Evolutionary conservation across 345 rosid species (phyloP).

Genomic region (Melaleuca quinquenervia): DNA sequence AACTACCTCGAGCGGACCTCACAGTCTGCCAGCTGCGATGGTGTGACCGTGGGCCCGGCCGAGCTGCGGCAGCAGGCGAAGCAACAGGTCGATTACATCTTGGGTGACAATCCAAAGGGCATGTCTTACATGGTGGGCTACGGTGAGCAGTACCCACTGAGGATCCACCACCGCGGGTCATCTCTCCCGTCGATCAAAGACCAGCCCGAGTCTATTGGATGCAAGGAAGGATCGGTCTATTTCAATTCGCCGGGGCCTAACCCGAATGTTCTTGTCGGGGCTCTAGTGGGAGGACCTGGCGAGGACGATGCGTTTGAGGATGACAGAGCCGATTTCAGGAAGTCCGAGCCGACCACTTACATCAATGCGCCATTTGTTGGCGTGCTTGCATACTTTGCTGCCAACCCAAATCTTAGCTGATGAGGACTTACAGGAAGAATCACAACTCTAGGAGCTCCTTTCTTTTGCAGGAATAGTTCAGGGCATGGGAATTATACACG

Average conservation of each 20-base stretch:
- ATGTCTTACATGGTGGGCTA: constrained; percentile 94
- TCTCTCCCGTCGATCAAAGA: constrained; percentile 63
- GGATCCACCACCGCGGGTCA: constrained; percentile 91
- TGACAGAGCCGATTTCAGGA: constrained; percentile 56
- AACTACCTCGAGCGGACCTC: constrained; percentile 57
- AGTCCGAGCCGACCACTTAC: constrained; percentile 89
- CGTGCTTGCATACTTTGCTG: constrained; percentile 81
- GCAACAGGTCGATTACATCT: constrained; percentile 76
- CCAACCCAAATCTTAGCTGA: constrained; percentile 43
- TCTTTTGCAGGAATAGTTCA: constrained; percentile 2
- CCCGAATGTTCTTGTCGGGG: constrained; percentile 65
- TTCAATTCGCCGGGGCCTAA: constrained; percentile 62
- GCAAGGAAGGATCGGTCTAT: constrained; percentile 69
- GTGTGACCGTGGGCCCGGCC: constrained; percentile 26
- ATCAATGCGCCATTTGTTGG: constrained; percentile 97
- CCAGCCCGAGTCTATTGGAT: constrained; percentile 48
- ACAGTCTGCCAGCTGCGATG: constrained; percentile 60
- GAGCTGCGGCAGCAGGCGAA: constrained; percentile 72
- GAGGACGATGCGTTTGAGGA: constrained; percentile 65
- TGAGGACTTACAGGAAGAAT: neutral
- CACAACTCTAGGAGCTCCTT: neutral
- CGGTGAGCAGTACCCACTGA: constrained; percentile 52
- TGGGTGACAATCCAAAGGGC: constrained; percentile 85
- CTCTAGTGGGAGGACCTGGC: constrained; percentile 83
- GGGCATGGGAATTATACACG: constrained; percentile 48